Percentiles rank a stretch among this genome's conserved stretches.
Evolutionary conservation across 2,329 filamentous ascomycete species (phyloP).

Genomic region (Didymella pomorum): DNA sequence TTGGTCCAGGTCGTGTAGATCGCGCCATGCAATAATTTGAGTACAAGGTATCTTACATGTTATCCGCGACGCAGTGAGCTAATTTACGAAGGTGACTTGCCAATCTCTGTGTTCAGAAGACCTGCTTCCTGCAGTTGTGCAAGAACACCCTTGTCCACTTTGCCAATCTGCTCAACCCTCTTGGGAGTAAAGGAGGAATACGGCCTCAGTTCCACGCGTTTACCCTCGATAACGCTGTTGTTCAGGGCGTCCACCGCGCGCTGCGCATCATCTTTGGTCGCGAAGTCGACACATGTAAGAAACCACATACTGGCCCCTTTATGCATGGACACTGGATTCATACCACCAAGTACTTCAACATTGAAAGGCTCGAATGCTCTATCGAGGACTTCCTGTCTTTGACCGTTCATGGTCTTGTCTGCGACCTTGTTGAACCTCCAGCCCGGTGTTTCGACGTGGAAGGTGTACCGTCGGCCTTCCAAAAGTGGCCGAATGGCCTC

Average conservation of each 20-base stretch:
- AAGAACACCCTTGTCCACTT: conserved; percentile 21
- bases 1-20: not conserved
- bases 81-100: not conserved
- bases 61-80: not conserved
- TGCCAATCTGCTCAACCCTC: conserved; percentile 29
- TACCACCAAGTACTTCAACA: conserved; percentile 25
- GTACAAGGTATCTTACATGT: conserved; percentile 3
- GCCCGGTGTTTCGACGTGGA: conserved; percentile 30
- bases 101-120: not conserved
- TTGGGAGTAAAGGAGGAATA: conserved; percentile 5
- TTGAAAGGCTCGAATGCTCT: conserved; percentile 27
- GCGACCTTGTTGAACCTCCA: conserved; percentile 19
- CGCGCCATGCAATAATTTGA: not conserved
- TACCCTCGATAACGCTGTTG: conserved; percentile 26
- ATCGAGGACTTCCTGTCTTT: conserved; percentile 16
- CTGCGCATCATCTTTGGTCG: conserved; percentile 34
- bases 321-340: conserved; percentile 18
- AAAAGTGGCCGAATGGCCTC: conserved; percentile 25
- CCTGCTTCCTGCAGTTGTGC: conserved; percentile 26
- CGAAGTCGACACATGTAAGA: conserved; percentile 33
- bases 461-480: conserved; percentile 31
- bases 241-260: conserved; percentile 26
- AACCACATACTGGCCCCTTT: not conserved
- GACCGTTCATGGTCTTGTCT: conserved; percentile 1
- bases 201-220: conserved; percentile 11